phyloP scores from a whole-genome alignment of 1,284 basidiomycete species.

The Porodaedalea pini region DNA sequence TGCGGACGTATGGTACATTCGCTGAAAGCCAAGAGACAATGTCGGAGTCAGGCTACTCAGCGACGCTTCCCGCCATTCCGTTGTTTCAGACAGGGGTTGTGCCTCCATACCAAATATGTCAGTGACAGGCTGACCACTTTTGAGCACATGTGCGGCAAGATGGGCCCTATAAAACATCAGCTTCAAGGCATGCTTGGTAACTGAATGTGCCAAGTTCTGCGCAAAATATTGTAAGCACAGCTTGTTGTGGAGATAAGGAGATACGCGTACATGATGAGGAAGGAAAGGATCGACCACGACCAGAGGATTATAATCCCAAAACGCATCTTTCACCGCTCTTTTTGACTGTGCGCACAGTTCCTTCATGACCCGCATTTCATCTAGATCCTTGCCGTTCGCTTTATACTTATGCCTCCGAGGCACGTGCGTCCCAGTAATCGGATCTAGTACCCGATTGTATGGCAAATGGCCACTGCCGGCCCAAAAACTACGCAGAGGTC shows the following conservation, averaged over 20 bases:
- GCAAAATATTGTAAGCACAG: not conserved
- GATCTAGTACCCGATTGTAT: not conserved
- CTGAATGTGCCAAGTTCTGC: slow-evolving; percentile 20
- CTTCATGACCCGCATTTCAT: not conserved
- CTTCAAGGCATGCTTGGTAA: slow-evolving; percentile 13
- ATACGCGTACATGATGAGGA: slow-evolving; percentile 18
- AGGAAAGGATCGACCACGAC: slow-evolving; percentile 22
- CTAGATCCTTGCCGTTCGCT: not conserved
- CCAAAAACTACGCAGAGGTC: not conserved
- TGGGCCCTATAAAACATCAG: slow-evolving; percentile 5
- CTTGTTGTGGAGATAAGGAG: not conserved
- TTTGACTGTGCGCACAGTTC: not conserved
- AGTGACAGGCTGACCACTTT: slow-evolving; percentile 13
- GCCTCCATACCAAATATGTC: slow-evolving; percentile 9
- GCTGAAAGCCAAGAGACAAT: not conserved
- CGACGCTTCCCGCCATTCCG: not conserved
- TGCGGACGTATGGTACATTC: not conserved
- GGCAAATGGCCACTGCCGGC: not conserved
- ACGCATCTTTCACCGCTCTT: not conserved
- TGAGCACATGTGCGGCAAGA: slow-evolving; percentile 3
- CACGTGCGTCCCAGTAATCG: not conserved
- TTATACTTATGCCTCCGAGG: not conserved
- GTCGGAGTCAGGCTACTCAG: not conserved
- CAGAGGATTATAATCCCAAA: slow-evolving; percentile 19
- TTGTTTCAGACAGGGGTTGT: not conserved